Evolutionary conservation across 1,284 basidiomycete genomes (phyloP).

Genomic region (Flammula alnicola): DNA sequence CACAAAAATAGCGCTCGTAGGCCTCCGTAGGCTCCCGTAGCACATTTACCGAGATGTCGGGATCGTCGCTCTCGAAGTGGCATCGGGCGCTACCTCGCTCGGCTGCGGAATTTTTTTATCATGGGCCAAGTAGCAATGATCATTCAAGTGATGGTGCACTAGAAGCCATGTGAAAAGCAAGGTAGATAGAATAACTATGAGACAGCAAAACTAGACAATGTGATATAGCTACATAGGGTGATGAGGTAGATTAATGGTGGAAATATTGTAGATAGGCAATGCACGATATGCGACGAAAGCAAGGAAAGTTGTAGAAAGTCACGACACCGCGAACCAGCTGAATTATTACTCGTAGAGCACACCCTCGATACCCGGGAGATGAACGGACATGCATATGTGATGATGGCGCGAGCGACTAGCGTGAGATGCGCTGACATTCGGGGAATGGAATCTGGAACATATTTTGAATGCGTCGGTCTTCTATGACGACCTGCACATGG

Average conservation of each 20-base stretch:
- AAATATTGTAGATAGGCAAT: neutral
- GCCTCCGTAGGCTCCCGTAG: too few relatives aligned
- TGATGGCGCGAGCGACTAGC: constrained; percentile 21
- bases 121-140: too few relatives aligned
- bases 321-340: constrained; percentile 11
- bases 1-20: too few relatives aligned
- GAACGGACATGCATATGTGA: constrained; percentile 2
- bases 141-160: too few relatives aligned
- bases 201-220: neutral
- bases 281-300: constrained; percentile 17
- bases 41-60: too few relatives aligned
- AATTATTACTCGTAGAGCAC: neutral
- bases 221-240: constrained; percentile 3
- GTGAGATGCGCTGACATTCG: constrained; percentile 38
- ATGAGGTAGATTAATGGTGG: neutral
- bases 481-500: constrained; percentile 34
- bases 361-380: constrained; percentile 1
- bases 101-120: too few relatives aligned
- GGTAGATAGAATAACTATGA: too few relatives aligned
- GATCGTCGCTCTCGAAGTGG: too few relatives aligned
- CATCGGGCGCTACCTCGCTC: too few relatives aligned
- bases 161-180: too few relatives aligned
- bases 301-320: constrained; percentile 9
- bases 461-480: constrained; percentile 44
- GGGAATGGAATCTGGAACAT: constrained; percentile 43